Evolutionary conservation across 2,329 filamentous ascomycete species (phyloP), one percentile per base, ranked within the genome.

Genomic region (Thermothelomyces thermophilus): DNA sequence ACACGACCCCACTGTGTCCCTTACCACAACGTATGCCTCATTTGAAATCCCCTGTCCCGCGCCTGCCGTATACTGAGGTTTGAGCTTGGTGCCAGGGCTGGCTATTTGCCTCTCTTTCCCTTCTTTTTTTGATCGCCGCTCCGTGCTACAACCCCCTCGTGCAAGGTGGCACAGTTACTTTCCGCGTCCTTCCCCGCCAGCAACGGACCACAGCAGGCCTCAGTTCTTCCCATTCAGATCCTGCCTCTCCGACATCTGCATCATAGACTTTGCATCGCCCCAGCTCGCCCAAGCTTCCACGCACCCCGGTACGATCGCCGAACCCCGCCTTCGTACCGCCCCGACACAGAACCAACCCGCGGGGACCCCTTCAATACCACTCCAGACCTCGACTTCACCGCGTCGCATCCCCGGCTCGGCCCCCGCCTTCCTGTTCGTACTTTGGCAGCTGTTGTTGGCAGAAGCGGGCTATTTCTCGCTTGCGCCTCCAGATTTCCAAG

Each of bases 401-500:
- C 48, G 41, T 54, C 46, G 41, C 55, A n/a, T n/a, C 41, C 51
- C 51, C 41, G 42, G 22, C 35, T 42, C 41, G 50, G 36, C 30
- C 37, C 24, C 39, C 22, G 34, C 55, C 49, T 26, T 49, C 44
- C 46, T 35, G 46, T 22, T 44, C 48, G 24, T 44, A 45, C 31
- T 43, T 26, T 43, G n/a, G 39, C 40, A 44, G 39, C 26, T 48
- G 17, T 52, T 52, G 49, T 48, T 54, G 53, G 60, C 57, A 61
- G 60, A 55, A 62, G 57, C 56, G 58, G 60, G 59, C 55, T 52
- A 28, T 48, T 49, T 53, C 56, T 55, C 57, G 56, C 61, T 60
- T 60, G 56, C 58, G 50, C 55, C 41, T 40, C 49, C 51, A 48
- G 51, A 54, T 54, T 56, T 56, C 67, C 73, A 91, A 85, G 76